Percentiles rank a stretch among this genome's conserved stretches.
Evolutionary conservation across 1,139 yeast species (phyloP).

Genomic region (Candida tunisiensis): DNA sequence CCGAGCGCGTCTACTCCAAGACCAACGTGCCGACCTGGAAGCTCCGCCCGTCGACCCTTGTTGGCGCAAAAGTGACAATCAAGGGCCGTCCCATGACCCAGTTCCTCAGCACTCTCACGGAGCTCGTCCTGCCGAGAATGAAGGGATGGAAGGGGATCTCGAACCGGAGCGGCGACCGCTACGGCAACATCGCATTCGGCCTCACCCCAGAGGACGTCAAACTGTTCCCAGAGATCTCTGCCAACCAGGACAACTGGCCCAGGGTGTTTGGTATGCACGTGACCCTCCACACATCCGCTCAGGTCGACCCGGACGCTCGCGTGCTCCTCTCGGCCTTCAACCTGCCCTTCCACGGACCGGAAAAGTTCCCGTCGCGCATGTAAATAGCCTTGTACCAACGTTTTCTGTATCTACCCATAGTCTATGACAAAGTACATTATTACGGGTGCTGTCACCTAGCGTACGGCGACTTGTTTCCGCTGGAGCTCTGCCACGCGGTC

Average conservation of each 20-base stretch:
- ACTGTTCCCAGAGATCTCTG: constrained; percentile 86
- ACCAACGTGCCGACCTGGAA: constrained; percentile 80
- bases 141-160: constrained; percentile 76
- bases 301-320: constrained; percentile 86
- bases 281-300: constrained; percentile 77
- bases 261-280: constrained; percentile 74
- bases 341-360: constrained; percentile 52
- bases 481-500: constrained; percentile 59
- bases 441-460: neutral
- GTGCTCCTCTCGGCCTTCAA: constrained; percentile 71
- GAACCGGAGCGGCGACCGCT: constrained; percentile 62
- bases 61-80: constrained; percentile 79
- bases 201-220: constrained; percentile 60
- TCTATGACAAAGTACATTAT: neutral
- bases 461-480: constrained; percentile 6
- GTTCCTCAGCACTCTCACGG: constrained; percentile 73
- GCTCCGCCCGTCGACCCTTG: constrained; percentile 71
- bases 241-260: constrained; percentile 83
- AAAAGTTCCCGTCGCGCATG: constrained; percentile 19
- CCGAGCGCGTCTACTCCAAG: constrained; percentile 55
- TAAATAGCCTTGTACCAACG: neutral
- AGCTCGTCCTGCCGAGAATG: constrained; percentile 83
- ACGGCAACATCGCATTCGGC: constrained; percentile 81
- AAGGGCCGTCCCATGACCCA: constrained; percentile 75
- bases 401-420: neutral